Evolutionary conservation across 345 rosid species (phyloP).

Genomic region (Psidium guajava): DNA sequence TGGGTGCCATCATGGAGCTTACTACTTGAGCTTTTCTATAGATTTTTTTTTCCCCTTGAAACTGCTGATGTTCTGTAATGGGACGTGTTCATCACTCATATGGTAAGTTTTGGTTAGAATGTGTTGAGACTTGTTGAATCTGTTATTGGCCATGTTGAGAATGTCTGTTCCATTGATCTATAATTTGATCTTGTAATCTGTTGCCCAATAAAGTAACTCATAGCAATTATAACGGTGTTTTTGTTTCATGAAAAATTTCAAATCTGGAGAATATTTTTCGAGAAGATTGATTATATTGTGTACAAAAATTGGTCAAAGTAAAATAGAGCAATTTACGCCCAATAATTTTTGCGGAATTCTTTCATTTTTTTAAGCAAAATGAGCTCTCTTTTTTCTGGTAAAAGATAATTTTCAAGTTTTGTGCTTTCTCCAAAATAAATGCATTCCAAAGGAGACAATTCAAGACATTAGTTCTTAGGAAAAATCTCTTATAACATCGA

Average conservation of each 20-base stretch:
- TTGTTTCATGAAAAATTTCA: not conserved
- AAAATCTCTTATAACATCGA: too few species aligned
- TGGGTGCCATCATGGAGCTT: constrained; percentile 89
- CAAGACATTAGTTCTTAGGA: not conserved
- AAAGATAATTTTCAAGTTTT: too few species aligned
- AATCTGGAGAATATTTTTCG: too few species aligned
- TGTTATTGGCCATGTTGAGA: not conserved
- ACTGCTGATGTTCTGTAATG: not conserved
- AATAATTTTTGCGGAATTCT: too few species aligned
- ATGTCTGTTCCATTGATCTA: not conserved
- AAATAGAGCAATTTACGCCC: too few species aligned
- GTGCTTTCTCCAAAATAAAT: not conserved
- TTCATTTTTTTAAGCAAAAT: too few species aligned
- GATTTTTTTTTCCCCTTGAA: not conserved
- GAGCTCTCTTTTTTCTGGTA: too few species aligned
- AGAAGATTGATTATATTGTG: too few species aligned
- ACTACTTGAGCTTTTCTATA: constrained; percentile 27
- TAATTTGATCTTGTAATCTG: not conserved
- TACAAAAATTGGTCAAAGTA: too few species aligned
- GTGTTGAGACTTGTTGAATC: not conserved
- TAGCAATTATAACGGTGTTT: not conserved
- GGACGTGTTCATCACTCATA: not conserved
- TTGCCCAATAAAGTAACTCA: not conserved
- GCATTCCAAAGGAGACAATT: not conserved
- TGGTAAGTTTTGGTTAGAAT: not conserved